Evolutionary conservation across 805 yeast genomes (phyloP).

Genomic region (Metschnikowia proteae): DNA sequence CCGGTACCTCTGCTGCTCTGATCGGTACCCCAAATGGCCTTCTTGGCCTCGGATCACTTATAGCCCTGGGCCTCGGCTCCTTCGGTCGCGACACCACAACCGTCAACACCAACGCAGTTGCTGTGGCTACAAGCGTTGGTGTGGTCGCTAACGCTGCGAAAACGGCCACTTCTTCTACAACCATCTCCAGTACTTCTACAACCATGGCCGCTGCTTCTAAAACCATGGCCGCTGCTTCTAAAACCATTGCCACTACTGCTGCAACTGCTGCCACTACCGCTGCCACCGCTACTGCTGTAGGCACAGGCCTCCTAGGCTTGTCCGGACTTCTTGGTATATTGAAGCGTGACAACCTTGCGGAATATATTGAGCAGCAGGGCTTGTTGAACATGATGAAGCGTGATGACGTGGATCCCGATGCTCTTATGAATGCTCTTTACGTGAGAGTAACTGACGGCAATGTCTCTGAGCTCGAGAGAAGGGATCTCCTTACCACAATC

Average conservation of each 20-base stretch:
- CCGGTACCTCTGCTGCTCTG: constrained; percentile 1
- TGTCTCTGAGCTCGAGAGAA: constrained; percentile 6
- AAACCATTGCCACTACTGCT: neutral
- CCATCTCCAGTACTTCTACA: too few relatives aligned
- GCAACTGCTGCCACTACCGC: constrained; percentile 4
- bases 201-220: too few relatives aligned
- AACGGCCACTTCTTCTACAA: too few relatives aligned
- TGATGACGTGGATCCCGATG: constrained; percentile 9
- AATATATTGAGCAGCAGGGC: constrained; percentile 5
- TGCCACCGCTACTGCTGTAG: constrained; percentile 9
- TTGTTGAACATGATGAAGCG: constrained; percentile 9
- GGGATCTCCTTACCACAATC: constrained; percentile 9
- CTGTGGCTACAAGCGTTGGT: neutral
- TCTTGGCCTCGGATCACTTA: constrained; percentile 1
- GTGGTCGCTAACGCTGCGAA: too few relatives aligned
- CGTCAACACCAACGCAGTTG: neutral
- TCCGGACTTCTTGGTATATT: constrained; percentile 9
- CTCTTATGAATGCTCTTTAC: constrained; percentile 6
- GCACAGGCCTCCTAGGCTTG: constrained; percentile 13
- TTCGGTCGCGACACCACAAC: neutral
- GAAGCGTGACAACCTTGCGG: constrained; percentile 13
- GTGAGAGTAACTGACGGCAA: constrained; percentile 6
- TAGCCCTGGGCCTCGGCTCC: neutral
- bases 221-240: too few relatives aligned
- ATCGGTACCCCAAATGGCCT: neutral